These are phyloP conservation scores for Juglanconis oblonga DNA, from an alignment of 2,329 filamentous ascomycete genomes.

Conservation along the genomic window DNA sequence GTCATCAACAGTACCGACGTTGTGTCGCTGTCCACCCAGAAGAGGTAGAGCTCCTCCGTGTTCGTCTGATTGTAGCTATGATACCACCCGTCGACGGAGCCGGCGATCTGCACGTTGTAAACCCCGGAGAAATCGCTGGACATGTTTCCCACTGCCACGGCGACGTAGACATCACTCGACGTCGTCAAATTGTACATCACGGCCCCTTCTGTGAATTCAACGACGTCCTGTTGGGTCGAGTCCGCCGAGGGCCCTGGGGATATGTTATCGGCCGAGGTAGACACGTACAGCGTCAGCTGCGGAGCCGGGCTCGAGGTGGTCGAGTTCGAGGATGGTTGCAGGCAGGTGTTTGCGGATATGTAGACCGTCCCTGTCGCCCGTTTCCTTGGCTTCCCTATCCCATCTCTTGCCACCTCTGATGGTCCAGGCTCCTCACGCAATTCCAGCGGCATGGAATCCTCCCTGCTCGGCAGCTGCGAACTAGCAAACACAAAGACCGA, in stretches of 20 bases:
- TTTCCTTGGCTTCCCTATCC: constrained; percentile 17
- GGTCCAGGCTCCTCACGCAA: constrained; percentile 4
- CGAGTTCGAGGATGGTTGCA: constrained; percentile 62
- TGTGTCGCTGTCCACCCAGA: constrained; percentile 82
- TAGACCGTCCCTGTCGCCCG: constrained; percentile 54
- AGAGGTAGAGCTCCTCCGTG: constrained; percentile 54
- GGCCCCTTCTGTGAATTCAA: constrained; percentile 65
- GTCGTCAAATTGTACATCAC: constrained; percentile 61
- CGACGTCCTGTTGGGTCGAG: constrained; percentile 39
- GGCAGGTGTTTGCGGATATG: constrained; percentile 82
- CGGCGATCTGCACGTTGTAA: constrained; percentile 81
- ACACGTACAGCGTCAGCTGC: constrained; percentile 77
- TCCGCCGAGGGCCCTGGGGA: constrained; percentile 61
- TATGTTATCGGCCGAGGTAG: constrained; percentile 60
- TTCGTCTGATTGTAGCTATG: constrained; percentile 57
- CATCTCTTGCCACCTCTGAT: constrained; percentile 20
- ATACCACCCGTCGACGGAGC: constrained; percentile 75
- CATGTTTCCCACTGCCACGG: constrained; percentile 67
- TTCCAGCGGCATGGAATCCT: constrained; percentile 15
- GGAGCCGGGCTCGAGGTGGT: constrained; percentile 51
- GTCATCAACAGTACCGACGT: constrained; percentile 77
- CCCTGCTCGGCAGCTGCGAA: constrained; percentile 46
- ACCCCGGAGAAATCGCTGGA: constrained; percentile 58
- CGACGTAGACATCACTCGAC: constrained; percentile 70
- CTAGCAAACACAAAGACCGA: constrained; percentile 64